These are phyloP conservation scores for Solanum chaucha DNA, from an alignment of 257 asterid species.

Conservation along the genomic window DNA sequence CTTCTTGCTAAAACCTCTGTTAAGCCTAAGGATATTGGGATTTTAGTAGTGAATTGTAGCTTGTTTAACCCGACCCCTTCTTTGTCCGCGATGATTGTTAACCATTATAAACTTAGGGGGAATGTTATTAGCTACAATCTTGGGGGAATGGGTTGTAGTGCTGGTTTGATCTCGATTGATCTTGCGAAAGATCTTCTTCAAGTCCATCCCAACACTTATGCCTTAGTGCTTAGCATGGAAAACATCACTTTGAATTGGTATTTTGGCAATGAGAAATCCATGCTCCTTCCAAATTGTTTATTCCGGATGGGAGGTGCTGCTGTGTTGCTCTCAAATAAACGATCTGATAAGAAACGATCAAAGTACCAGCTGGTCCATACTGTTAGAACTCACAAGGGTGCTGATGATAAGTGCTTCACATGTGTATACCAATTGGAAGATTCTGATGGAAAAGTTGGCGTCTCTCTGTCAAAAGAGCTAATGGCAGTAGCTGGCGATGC, in stretches of 20 bases:
- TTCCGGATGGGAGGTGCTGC: constrained; percentile 46
- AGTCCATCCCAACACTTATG: constrained; percentile 69
- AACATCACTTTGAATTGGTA: constrained; percentile 78
- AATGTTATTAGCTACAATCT: constrained; percentile 58
- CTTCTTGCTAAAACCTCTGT: constrained; percentile 53
- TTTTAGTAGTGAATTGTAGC: constrained; percentile 72
- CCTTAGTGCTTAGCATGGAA: constrained; percentile 73
- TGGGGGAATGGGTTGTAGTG: constrained; percentile 92
- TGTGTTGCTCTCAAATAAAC: constrained; percentile 56
- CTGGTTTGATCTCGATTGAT: constrained; percentile 71
- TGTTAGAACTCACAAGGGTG: constrained; percentile 69
- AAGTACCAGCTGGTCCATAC: constrained; percentile 62
- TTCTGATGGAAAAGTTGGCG: constrained; percentile 44
- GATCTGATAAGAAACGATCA: constrained; percentile 44
- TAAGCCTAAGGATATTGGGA: constrained; percentile 71
- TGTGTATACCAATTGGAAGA: constrained; percentile 72
- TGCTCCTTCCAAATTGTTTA: constrained; percentile 35
- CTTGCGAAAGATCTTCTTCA: constrained; percentile 78
- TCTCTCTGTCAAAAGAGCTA: constrained; percentile 52
- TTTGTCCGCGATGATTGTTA: constrained; percentile 62
- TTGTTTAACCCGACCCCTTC: constrained; percentile 89
- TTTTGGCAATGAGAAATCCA: constrained; percentile 54
- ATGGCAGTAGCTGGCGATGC: constrained; percentile 87
- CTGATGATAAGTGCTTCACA: constrained; percentile 57
- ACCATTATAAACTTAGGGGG: constrained; percentile 73